Evolutionary conservation across 2,329 filamentous ascomycete genomes (phyloP).

Genomic region (Cordyceps javanica): DNA sequence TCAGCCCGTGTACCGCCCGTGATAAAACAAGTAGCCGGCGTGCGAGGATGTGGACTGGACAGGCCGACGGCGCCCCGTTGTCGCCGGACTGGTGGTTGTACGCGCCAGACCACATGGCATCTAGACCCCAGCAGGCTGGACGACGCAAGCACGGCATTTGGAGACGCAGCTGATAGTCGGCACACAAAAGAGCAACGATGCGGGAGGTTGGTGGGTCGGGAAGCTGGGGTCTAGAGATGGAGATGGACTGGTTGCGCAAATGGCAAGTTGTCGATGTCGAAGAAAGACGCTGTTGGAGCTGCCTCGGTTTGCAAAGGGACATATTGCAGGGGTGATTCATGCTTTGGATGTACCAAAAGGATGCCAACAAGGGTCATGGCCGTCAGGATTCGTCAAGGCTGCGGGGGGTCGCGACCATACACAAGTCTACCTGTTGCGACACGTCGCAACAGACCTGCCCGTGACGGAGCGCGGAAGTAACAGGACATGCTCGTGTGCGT

Average conservation of each 20-base stretch:
- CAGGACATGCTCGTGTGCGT: no score
- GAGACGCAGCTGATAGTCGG: no score
- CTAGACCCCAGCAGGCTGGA: no score
- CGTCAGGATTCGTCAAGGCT: neutral
- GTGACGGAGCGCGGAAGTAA: neutral
- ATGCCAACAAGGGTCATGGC: neutral
- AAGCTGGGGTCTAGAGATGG: neutral
- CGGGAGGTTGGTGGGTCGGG: neutral
- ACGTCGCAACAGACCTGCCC: neutral
- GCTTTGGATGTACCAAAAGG: neutral
- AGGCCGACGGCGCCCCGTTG: no score
- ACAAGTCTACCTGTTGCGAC: neutral
- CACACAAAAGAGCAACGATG: no score
- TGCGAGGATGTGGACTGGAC: no score
- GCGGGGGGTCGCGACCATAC: neutral
- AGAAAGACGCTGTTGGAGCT: neutral
- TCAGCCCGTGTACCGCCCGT: neutral
- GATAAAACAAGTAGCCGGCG: no score
- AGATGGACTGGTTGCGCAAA: neutral
- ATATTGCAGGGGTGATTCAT: neutral
- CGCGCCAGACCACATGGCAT: no score
- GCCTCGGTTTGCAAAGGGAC: neutral
- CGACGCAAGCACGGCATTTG: no score
- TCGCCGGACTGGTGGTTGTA: no score
- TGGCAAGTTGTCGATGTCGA: neutral